phyloP scores from a whole-genome alignment of 805 yeast species.

The Kregervanrija fluxuum region DNA sequence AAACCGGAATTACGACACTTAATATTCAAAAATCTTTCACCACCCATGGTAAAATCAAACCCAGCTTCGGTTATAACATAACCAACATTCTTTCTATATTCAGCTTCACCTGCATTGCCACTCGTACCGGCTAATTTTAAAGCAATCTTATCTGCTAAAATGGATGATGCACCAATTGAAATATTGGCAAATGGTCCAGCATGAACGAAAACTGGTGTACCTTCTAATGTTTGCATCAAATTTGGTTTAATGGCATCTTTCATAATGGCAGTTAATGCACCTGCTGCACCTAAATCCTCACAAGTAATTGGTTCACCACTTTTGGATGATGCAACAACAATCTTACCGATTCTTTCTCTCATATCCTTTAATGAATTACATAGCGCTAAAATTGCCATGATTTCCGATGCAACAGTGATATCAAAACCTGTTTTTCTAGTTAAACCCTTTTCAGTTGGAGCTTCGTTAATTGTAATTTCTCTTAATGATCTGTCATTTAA shows the following conservation, averaged over 20 bases:
- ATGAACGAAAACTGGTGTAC: conserved; percentile 95
- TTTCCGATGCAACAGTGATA: conserved; percentile 92
- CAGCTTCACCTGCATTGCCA: conserved; percentile 29
- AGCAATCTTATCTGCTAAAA: conserved; percentile 88
- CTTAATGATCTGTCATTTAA: conserved; percentile 88
- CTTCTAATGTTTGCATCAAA: conserved; percentile 94
- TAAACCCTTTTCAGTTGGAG: conserved; percentile 87
- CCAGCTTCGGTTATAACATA: conserved; percentile 97
- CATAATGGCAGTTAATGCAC: conserved; percentile 89
- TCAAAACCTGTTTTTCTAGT: conserved; percentile 88
- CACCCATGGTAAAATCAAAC: conserved; percentile 98
- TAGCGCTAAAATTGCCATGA: conserved; percentile 92
- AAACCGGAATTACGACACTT: conserved; percentile 90
- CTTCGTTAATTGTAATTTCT: conserved; percentile 84
- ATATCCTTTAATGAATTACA: conserved; percentile 72
- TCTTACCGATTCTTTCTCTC: conserved; percentile 79
- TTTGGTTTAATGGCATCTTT: conserved; percentile 96
- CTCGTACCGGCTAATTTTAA: conserved; percentile 77
- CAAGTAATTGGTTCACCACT: conserved; percentile 81
- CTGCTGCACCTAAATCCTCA: conserved; percentile 93
- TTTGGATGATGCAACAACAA: conserved; percentile 79
- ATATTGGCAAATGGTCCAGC: conserved; percentile 98
- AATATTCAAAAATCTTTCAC: conserved; percentile 93
- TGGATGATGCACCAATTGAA: conserved; percentile 94
- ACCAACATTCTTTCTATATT: conserved; percentile 45